Evolutionary conservation across 805 yeast species (phyloP).

Genomic region (Saccharomycopsis oosterbeekiorum): DNA sequence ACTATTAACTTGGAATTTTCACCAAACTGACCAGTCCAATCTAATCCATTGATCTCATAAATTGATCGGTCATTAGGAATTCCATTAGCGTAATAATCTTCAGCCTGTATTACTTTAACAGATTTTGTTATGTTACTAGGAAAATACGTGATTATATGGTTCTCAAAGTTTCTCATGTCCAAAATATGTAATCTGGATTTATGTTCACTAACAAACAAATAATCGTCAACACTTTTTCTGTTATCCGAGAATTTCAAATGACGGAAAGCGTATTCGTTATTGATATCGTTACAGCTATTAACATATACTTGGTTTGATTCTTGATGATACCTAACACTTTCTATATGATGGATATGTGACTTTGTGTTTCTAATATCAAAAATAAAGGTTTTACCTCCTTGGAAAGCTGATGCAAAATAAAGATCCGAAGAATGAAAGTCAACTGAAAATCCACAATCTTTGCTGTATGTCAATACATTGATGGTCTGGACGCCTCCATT

Average conservation of each 20-base stretch:
- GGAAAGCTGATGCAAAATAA: constrained; percentile 71
- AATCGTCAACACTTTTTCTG: constrained; percentile 51
- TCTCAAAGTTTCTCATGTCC: constrained; percentile 62
- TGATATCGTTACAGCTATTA: neutral
- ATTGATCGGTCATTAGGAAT: neutral
- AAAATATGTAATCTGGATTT: constrained; percentile 78
- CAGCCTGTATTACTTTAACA: neutral
- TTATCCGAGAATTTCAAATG: constrained; percentile 40
- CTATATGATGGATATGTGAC: constrained; percentile 42
- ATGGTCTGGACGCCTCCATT: neutral
- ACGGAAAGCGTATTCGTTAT: constrained; percentile 28
- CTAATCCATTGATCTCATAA: neutral
- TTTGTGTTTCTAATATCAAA: constrained; percentile 63
- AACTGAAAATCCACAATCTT: constrained; percentile 75
- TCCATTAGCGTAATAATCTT: neutral
- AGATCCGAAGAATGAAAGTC: constrained; percentile 68
- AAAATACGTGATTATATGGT: constrained; percentile 66
- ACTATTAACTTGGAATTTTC: neutral
- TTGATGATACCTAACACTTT: constrained; percentile 40
- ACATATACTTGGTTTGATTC: constrained; percentile 20
- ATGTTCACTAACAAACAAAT: constrained; percentile 72
- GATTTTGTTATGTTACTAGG: constrained; percentile 31
- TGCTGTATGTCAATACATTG: neutral
- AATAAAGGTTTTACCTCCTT: constrained; percentile 70
- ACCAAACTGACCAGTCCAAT: neutral